These are phyloP conservation scores for Acarospora socialis DNA, from an alignment of 2,329 filamentous ascomycete genomes.

Conservation along the genomic window DNA sequence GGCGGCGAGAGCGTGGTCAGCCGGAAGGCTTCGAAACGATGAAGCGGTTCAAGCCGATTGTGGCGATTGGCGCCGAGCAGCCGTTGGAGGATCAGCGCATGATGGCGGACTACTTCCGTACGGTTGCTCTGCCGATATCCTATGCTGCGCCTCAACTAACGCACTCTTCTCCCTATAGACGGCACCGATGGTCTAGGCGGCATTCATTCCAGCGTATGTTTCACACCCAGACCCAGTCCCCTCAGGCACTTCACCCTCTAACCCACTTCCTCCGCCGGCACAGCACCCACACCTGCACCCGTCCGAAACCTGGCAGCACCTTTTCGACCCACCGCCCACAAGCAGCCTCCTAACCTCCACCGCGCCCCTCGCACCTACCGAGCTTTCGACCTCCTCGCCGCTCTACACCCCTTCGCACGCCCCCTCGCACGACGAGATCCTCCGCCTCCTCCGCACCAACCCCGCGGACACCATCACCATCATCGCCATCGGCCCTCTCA, in stretches of 20 bases:
- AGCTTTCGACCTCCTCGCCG: constrained; percentile 20
- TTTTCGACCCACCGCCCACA: constrained; percentile 41
- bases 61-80: constrained; percentile 76
- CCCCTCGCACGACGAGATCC: constrained; percentile 70
- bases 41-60: constrained; percentile 58
- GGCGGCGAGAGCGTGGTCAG: constrained; percentile 57
- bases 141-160: constrained; percentile 3
- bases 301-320: constrained; percentile 55
- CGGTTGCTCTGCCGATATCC: constrained; percentile 20
- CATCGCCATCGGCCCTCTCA: constrained; percentile 76
- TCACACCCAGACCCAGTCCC: neutral
- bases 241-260: constrained; percentile 3
- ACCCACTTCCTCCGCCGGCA: constrained; percentile 4
- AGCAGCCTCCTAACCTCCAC: constrained; percentile 34
- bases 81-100: constrained; percentile 72
- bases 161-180: constrained; percentile 34
- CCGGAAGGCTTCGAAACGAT: constrained; percentile 60
- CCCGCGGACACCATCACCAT: constrained; percentile 78
- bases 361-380: constrained; percentile 21
- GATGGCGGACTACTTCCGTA: constrained; percentile 78
- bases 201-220: constrained; percentile 43
- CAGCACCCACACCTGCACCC: constrained; percentile 61
- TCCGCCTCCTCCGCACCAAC: constrained; percentile 71
- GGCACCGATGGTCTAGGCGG: constrained; percentile 64
- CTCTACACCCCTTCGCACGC: constrained; percentile 63